A percentile compares a stretch with the other conserved stretches of the same genome.
Conservation (phyloP, 1,139 yeast genomes). For the Scheffersomyces segobiensis region DNA sequence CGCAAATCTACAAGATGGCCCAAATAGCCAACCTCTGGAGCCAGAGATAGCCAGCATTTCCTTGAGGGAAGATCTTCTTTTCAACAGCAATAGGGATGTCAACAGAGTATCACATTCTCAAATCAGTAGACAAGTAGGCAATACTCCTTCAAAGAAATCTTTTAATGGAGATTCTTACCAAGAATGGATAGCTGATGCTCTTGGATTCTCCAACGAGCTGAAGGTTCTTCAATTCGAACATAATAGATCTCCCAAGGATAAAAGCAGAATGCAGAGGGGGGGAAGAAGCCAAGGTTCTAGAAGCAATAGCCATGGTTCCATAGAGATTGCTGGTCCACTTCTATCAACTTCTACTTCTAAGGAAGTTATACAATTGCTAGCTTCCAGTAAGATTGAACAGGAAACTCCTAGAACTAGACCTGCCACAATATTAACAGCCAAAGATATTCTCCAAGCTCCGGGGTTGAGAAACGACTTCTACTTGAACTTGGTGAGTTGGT, state of each 20-base stretch:
- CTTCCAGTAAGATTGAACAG: slow-evolving; percentile 7
- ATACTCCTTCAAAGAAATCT: background rate
- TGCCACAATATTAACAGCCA: slow-evolving; percentile 6
- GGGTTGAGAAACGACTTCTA: slow-evolving; percentile 79
- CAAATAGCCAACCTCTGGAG: background rate
- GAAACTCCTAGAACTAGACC: background rate
- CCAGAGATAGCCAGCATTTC: slow-evolving; percentile 3
- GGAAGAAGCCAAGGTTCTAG: background rate
- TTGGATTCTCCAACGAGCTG: slow-evolving; percentile 37
- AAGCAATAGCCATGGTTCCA: slow-evolving; percentile 1
- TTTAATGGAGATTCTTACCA: slow-evolving; percentile 4
- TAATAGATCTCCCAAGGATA: slow-evolving; percentile 14
- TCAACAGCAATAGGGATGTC: slow-evolving; percentile 6
- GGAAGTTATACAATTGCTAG: slow-evolving; percentile 10
- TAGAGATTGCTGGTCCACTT: slow-evolving; percentile 16
- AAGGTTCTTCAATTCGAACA: slow-evolving; percentile 34
- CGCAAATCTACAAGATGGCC: background rate
- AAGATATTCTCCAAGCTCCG: slow-evolving; percentile 65
- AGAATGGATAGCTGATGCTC: slow-evolving; percentile 45
- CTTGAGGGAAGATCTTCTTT: slow-evolving; percentile 11
- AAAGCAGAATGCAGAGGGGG: background rate
- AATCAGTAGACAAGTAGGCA: background rate
- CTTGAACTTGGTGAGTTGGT: slow-evolving; percentile 78
- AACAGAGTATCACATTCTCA: slow-evolving; percentile 1
- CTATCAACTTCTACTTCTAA: slow-evolving; percentile 14